Conservation (phyloP, 2,329 filamentous ascomycete genomes). For the Nothophoma quercina region DNA sequence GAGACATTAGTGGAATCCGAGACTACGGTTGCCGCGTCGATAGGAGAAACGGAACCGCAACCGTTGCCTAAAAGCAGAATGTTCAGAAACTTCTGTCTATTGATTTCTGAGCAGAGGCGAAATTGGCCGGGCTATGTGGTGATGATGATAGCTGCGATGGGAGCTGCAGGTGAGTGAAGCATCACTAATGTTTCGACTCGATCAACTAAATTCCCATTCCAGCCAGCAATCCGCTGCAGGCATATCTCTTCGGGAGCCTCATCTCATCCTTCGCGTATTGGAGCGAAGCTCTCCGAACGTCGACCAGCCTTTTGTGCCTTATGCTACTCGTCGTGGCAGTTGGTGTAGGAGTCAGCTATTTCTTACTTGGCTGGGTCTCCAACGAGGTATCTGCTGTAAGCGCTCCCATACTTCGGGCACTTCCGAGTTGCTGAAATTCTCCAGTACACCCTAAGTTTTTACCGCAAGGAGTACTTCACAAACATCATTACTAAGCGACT, state of each 20-base stretch:
- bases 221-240: constrained; percentile 32
- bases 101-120: constrained; percentile 29
- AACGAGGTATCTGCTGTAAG: constrained; percentile 34
- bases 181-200: no score
- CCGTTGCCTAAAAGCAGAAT: not conserved
- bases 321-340: constrained; percentile 30
- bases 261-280: constrained; percentile 33
- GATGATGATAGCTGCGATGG: constrained; percentile 28
- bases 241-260: constrained; percentile 32
- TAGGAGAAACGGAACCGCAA: constrained; percentile 26
- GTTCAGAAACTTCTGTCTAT: constrained; percentile 11
- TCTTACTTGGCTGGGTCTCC: constrained; percentile 33
- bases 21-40: constrained; percentile 40
- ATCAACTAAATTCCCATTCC: not conserved
- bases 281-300: constrained; percentile 21
- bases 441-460: constrained; percentile 66
- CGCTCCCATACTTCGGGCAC: not conserved
- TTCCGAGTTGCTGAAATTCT: not conserved
- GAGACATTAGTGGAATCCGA: constrained; percentile 20
- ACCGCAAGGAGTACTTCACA: constrained; percentile 80
- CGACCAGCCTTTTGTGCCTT: constrained; percentile 55
- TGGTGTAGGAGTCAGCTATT: constrained; percentile 32
- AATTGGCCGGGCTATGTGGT: constrained; percentile 24
- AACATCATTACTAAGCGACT: constrained; percentile 90
- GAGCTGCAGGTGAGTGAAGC: constrained; percentile 28